These are phyloP conservation scores for Malus fusca DNA, from an alignment of 306 rosid genomes.

Conservation along the genomic window DNA sequence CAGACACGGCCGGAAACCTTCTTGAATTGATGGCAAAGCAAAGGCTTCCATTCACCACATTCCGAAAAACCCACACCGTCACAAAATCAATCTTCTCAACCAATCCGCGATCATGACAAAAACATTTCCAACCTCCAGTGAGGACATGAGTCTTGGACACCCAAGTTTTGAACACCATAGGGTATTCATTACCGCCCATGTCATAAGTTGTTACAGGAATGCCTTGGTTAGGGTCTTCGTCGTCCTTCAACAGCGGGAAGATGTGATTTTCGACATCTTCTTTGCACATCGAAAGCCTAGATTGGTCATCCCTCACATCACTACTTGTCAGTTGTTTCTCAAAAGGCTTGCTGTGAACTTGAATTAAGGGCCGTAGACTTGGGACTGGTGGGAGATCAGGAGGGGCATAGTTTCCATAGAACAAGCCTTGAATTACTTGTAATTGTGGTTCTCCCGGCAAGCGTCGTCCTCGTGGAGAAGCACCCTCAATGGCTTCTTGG, in stretches of 20 bases:
- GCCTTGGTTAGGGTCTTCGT: background rate
- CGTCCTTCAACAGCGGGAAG: background rate
- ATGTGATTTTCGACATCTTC: background rate
- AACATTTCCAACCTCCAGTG: constrained; percentile 1
- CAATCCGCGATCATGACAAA: background rate
- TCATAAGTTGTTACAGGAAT: background rate
- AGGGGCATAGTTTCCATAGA: background rate
- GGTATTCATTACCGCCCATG: background rate
- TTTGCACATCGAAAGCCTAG: background rate
- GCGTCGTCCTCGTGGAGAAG: background rate
- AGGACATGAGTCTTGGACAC: background rate
- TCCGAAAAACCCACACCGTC: background rate
- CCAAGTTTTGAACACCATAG: constrained; percentile 4
- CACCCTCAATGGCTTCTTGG: background rate
- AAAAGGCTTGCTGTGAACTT: background rate
- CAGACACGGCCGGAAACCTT: background rate
- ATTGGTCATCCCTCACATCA: background rate
- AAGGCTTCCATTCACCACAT: background rate
- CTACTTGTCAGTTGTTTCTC: constrained; percentile 4
- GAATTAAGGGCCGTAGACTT: background rate
- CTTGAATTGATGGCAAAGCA: constrained; percentile 2
- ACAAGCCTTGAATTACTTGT: background rate
- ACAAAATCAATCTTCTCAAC: background rate
- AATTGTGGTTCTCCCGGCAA: background rate
- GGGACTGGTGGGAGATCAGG: constrained; percentile 2